phyloP scores from a whole-genome alignment of 2,329 filamentous ascomycete species.

The Xylaria hypoxylon region DNA sequence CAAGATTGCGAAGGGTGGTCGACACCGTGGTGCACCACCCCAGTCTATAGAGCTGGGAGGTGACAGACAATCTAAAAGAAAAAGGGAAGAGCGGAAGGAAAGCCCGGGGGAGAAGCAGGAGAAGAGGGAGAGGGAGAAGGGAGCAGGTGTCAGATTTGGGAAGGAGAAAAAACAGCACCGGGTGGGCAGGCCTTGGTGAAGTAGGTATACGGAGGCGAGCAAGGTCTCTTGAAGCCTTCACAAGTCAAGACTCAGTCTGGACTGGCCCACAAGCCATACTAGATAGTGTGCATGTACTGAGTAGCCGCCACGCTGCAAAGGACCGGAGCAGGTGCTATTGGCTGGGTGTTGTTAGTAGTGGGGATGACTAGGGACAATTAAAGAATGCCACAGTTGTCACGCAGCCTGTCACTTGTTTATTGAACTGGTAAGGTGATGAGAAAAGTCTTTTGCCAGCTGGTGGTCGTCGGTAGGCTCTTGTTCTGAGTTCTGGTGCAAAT shows the following conservation, averaged over 20 bases:
- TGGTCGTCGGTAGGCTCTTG: background rate
- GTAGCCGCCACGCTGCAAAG: conserved; percentile 24
- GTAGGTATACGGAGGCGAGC: conserved; percentile 51
- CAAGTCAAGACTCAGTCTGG: conserved; percentile 37
- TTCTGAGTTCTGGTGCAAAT: background rate
- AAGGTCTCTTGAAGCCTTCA: conserved; percentile 42
- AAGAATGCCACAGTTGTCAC: conserved; percentile 33
- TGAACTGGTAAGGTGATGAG: background rate
- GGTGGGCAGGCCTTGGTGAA: conserved; percentile 49
- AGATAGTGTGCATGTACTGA: conserved; percentile 40
- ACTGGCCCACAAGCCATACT: conserved; percentile 32
- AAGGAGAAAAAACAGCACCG: conserved; percentile 38
- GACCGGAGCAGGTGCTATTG: conserved; percentile 28
- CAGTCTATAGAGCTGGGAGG: conserved; percentile 39
- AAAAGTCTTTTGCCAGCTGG: conserved; percentile 23
- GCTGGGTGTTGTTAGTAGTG: conserved; percentile 28
- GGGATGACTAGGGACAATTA: conserved; percentile 24
- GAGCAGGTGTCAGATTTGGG: conserved; percentile 44
- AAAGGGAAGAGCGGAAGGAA: conserved; percentile 50
- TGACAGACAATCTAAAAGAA: conserved; percentile 40
- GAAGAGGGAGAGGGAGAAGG: conserved; percentile 39
- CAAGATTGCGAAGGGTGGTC: conserved; percentile 42
- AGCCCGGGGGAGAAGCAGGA: conserved; percentile 42
- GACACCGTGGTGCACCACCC: conserved; percentile 50
- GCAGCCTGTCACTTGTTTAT: conserved; percentile 2